Conservation (phyloP, 768 basidiomycete genomes). For the Coprinellus micaceus region DNA sequence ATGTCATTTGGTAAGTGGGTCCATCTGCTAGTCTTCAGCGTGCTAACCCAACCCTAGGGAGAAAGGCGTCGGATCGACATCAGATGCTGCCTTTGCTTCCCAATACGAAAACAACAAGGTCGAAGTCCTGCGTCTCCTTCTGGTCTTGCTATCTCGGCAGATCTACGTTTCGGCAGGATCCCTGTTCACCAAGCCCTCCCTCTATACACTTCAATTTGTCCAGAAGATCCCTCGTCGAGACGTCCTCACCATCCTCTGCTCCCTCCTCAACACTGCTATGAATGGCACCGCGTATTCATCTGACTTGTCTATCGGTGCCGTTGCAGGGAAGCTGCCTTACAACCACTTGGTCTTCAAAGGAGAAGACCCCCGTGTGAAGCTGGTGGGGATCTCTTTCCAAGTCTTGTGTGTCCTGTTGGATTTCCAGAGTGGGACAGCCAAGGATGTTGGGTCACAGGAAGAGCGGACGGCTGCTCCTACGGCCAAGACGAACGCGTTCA, state of each 20-base stretch:
- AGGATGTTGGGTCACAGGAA: slow-evolving; percentile 52
- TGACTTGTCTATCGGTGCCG: slow-evolving; percentile 52
- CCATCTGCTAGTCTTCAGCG: background rate
- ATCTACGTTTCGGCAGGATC: slow-evolving; percentile 76
- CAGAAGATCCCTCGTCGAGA: slow-evolving; percentile 74
- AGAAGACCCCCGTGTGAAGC: slow-evolving; percentile 71
- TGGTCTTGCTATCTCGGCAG: slow-evolving; percentile 85
- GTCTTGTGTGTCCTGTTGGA: slow-evolving; percentile 73
- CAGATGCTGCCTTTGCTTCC: slow-evolving; percentile 60
- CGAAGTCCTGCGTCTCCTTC: slow-evolving; percentile 85
- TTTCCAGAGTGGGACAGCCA: slow-evolving; percentile 74
- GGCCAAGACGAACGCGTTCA: slow-evolving; percentile 78
- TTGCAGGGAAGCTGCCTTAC: slow-evolving; percentile 80
- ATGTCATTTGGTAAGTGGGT: slow-evolving; percentile 80
- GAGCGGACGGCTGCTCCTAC: slow-evolving; percentile 46
- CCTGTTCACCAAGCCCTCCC: slow-evolving; percentile 68
- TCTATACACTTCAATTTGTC: slow-evolving; percentile 74
- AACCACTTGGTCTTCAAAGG: slow-evolving; percentile 88
- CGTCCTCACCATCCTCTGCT: slow-evolving; percentile 90
- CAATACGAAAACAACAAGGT: slow-evolving; percentile 76
- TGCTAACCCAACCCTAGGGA: slow-evolving; percentile 55
- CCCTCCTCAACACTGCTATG: slow-evolving; percentile 86
- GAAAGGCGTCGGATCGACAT: slow-evolving; percentile 88
- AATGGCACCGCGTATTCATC: slow-evolving; percentile 51
- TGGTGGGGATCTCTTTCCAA: slow-evolving; percentile 75